Conservation (phyloP, 1,284 basidiomycete species). For the Neotropicomus parvogracilis region DNA sequence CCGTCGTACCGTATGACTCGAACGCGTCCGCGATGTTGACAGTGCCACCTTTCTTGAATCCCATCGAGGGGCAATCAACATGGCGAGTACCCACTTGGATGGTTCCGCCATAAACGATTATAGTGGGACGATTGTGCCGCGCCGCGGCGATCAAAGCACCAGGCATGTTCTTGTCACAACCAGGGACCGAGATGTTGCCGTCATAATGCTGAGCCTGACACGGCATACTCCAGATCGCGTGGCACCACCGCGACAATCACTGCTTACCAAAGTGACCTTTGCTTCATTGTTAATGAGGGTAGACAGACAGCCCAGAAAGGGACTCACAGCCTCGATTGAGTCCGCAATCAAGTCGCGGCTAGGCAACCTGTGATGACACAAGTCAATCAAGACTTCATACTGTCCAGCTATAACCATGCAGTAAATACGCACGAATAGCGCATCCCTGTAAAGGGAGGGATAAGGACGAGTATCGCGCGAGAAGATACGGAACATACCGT, state of each 20-base stretch:
- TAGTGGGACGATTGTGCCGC: slow-evolving; percentile 80
- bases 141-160: slow-evolving; percentile 83
- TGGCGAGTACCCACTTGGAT: slow-evolving; percentile 74
- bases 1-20: slow-evolving; percentile 65
- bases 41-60: slow-evolving; percentile 71
- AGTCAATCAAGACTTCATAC: slow-evolving; percentile 1
- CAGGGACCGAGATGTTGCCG: slow-evolving; percentile 79
- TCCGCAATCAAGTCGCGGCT: slow-evolving; percentile 90
- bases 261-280: slow-evolving; percentile 65
- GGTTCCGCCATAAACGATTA: slow-evolving; percentile 84
- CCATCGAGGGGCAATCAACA: slow-evolving; percentile 76
- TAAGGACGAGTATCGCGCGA: slow-evolving; percentile 3
- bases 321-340: slow-evolving; percentile 77
- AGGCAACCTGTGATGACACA: slow-evolving; percentile 57
- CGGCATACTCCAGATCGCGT: neutral
- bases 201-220: slow-evolving; percentile 80
- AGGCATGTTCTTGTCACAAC: slow-evolving; percentile 94
- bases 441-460: slow-evolving; percentile 52
- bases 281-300: slow-evolving; percentile 4
- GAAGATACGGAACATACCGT: slow-evolving; percentile 47
- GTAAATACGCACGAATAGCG: slow-evolving; percentile 63
- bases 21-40: slow-evolving; percentile 83
- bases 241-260: neutral
- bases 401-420: neutral
- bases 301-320: neutral